Base-by-base conservation (phyloP, 441 rosid species). In the Brassica hybrid region DNA sequence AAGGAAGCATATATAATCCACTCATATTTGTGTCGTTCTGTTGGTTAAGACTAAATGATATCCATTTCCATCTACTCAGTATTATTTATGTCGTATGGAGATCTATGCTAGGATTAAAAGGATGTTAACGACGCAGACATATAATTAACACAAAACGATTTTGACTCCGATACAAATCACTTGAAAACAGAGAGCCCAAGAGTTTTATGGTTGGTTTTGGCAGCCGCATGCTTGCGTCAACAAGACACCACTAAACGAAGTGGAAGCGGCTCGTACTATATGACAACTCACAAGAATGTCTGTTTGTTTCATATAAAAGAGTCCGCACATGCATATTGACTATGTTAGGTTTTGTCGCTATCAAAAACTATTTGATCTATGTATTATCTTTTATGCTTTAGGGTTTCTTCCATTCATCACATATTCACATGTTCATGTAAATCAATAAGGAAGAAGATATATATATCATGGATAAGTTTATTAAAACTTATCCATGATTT, bases 201-300 rank as follows among this genome's bases (percentile, higher is more conserved):
- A 50, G 52, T 50, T 25, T 48, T 60, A 27, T 62, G 72, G 67
- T 43, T 61, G 67, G 67, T 65, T 41, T 23, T 16, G 65, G 65
- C 65, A 52, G 72, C 67, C 73, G 73, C 67, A 59, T 75, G 73
- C 73, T 7, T 61, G 80, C 71, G 72, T 18, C 61, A 64, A 77
- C 72, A 64, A 64, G 76, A 77, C 72, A 77, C 48, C 72, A 77
- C 71, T 18, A 64, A 56, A 65, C 16, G 59, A 71, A 56, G 52
- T 71, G 80, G 71, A 65, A 71, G 43, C 59, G 65, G 63, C 71
- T 70, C 56, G 23, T 45, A 45, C 52, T 45, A 45, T 13, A 45
- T 45, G 48, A 45, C 23, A 54, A 12, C 45, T 21, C 71, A 54
- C 65, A 25, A 36, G 36, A 18, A 52, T 52, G 57, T 76, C 34